A percentile compares a stretch with the other conserved stretches of the same genome.
These are phyloP conservation scores for Pezicula neosporulosa DNA, from an alignment of 2,329 filamentous ascomycete species.

Conservation along the genomic window DNA sequence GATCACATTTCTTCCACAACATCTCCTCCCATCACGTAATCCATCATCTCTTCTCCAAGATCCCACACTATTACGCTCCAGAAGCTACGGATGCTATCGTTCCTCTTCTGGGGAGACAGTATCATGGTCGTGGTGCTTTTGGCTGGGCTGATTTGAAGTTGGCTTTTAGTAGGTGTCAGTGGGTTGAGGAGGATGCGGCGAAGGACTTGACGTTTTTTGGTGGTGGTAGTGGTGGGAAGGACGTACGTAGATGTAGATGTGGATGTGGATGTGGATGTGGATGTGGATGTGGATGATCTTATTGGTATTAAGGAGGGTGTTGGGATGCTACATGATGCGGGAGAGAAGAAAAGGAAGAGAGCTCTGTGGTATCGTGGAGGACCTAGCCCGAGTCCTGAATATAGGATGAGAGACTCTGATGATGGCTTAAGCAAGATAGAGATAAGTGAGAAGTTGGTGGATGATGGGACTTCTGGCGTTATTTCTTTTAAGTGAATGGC, in stretches of 20 bases:
- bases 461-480: too few relatives aligned
- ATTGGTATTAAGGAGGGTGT: too few relatives aligned
- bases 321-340: too few relatives aligned
- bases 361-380: not conserved
- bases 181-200: not conserved
- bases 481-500: too few relatives aligned
- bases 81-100: constrained; percentile 84
- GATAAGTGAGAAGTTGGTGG: too few relatives aligned
- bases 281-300: too few relatives aligned
- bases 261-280: too few relatives aligned
- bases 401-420: not conserved
- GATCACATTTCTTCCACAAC: constrained; percentile 82
- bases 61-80: constrained; percentile 92
- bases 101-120: constrained; percentile 43
- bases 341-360: not conserved
- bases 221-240: too few relatives aligned
- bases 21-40: constrained; percentile 96
- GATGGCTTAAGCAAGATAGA: not conserved
- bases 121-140: not conserved
- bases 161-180: not conserved
- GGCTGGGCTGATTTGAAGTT: not conserved
- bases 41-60: constrained; percentile 91
- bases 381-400: not conserved
- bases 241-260: too few relatives aligned
- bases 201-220: not conserved